A percentile compares a stretch with the other conserved stretches of the same genome.
phyloP scores from a whole-genome alignment of 352 stramenopile genomes.

The Phytophthora pistaciae region DNA sequence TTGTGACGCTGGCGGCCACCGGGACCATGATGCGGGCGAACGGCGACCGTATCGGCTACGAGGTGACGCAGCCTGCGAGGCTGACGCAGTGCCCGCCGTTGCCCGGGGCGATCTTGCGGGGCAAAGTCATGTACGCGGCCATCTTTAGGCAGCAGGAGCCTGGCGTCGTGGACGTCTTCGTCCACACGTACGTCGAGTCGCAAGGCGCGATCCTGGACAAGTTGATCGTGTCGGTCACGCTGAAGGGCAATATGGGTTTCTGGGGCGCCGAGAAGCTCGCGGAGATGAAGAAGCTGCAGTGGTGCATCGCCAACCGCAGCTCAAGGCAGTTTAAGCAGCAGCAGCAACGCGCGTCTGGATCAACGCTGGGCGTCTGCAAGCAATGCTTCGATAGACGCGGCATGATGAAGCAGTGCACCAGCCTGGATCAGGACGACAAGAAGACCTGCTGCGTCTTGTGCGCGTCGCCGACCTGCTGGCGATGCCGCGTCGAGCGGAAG shows the following conservation, averaged over 20 bases:
- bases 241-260: slow-evolving; percentile 14
- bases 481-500: slow-evolving; percentile 14
- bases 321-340: slow-evolving; percentile 18
- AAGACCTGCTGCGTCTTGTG: slow-evolving; percentile 16
- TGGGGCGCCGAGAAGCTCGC: slow-evolving; percentile 21
- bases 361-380: slow-evolving; percentile 10
- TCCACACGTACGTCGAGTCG: slow-evolving; percentile 27
- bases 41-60: slow-evolving; percentile 51
- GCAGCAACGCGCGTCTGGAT: slow-evolving; percentile 23
- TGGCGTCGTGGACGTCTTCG: slow-evolving; percentile 25
- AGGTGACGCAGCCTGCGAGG: slow-evolving; percentile 53
- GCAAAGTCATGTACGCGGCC: slow-evolving; percentile 22
- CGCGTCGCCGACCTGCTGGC: slow-evolving; percentile 24
- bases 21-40: slow-evolving; percentile 34
- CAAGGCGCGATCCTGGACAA: slow-evolving; percentile 24
- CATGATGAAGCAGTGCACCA: slow-evolving; percentile 6
- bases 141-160: slow-evolving; percentile 37
- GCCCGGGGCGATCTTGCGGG: slow-evolving; percentile 25
- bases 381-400: slow-evolving; percentile 14
- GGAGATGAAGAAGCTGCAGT: slow-evolving; percentile 38
- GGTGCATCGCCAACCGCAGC: slow-evolving; percentile 24
- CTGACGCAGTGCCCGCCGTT: slow-evolving; percentile 23
- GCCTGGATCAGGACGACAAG: slow-evolving; percentile 2
- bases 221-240: slow-evolving; percentile 10
- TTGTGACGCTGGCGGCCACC: slow-evolving; percentile 37